phyloP scores from a whole-genome alignment of 176 grass and related monocot species.

The Raddia guianensis region DNA sequence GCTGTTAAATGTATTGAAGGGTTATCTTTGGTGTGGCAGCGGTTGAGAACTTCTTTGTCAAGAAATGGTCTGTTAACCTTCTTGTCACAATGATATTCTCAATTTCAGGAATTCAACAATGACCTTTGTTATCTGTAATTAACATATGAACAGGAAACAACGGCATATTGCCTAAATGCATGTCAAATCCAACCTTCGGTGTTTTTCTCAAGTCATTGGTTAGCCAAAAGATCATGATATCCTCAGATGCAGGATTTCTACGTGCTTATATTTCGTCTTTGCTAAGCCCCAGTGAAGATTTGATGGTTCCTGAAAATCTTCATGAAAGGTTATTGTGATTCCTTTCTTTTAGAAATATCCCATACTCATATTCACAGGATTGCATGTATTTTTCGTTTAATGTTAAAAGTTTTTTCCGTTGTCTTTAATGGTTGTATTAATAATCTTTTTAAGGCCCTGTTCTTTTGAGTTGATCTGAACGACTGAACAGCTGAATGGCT shows the following conservation, averaged over 20 bases:
- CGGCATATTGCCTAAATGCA: conserved; percentile 49
- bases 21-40: conserved; percentile 66
- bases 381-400: neutral
- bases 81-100: conserved; percentile 31
- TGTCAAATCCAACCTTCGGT: conserved; percentile 68
- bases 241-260: conserved; percentile 73
- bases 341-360: conserved; percentile 31
- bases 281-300: conserved; percentile 58
- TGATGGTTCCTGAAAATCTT: conserved; percentile 66
- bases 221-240: conserved; percentile 79
- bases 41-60: conserved; percentile 49
- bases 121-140: conserved; percentile 32
- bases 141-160: conserved; percentile 62
- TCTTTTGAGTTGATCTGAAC: too few relatives aligned
- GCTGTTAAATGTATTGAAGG: conserved; percentile 75
- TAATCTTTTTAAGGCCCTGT: too few relatives aligned
- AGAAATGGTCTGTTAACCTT: conserved; percentile 67
- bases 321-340: conserved; percentile 58
- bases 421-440: neutral
- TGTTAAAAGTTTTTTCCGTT: conserved; percentile 6
- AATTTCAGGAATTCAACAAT: conserved; percentile 18
- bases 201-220: conserved; percentile 70
- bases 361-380: neutral
- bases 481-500: too few relatives aligned
- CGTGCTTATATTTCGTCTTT: conserved; percentile 78